Percentiles rank a stretch among this genome's conserved stretches.
These are phyloP conservation scores for Candida caryicola DNA, from an alignment of 805 yeast genomes.

Conservation along the genomic window DNA sequence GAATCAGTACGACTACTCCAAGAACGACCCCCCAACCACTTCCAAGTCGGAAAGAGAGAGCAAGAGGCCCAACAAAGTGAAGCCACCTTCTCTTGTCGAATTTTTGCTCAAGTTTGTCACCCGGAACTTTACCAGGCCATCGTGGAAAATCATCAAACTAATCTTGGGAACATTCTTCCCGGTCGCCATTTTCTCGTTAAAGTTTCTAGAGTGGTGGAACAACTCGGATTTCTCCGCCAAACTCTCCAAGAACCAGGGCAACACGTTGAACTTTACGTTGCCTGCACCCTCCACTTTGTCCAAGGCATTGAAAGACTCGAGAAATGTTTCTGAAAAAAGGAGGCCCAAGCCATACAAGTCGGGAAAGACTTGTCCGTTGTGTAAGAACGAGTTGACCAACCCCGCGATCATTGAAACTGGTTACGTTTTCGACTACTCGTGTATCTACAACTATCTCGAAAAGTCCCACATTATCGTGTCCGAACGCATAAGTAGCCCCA, in stretches of 20 bases:
- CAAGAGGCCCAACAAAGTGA: constrained; percentile 23
- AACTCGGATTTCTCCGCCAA: constrained; percentile 67
- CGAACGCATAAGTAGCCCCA: constrained; percentile 10
- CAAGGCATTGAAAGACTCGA: constrained; percentile 8
- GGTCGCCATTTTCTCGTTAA: constrained; percentile 72
- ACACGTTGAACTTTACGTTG: constrained; percentile 44
- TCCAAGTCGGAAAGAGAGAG: constrained; percentile 4
- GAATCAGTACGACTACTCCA: constrained; percentile 47
- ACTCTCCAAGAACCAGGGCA: constrained; percentile 47
- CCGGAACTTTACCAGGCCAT: constrained; percentile 22
- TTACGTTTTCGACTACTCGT: constrained; percentile 82
- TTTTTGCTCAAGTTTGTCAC: constrained; percentile 24
- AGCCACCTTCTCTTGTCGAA: constrained; percentile 43
- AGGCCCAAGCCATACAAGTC: constrained; percentile 25
- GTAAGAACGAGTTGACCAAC: constrained; percentile 60
- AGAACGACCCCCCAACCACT: constrained; percentile 25
- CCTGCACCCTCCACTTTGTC: constrained; percentile 44
- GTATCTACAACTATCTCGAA: constrained; percentile 66
- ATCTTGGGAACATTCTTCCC: constrained; percentile 63
- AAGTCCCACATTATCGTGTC: constrained; percentile 39
- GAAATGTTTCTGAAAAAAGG: constrained; percentile 7
- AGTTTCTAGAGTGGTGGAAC: constrained; percentile 93
- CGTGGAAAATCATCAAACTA: constrained; percentile 29
- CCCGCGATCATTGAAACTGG: constrained; percentile 94
- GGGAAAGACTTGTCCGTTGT: constrained; percentile 60